Evolutionary conservation across 306 rosid genomes (phyloP).

Genomic region (Glycine soja): DNA sequence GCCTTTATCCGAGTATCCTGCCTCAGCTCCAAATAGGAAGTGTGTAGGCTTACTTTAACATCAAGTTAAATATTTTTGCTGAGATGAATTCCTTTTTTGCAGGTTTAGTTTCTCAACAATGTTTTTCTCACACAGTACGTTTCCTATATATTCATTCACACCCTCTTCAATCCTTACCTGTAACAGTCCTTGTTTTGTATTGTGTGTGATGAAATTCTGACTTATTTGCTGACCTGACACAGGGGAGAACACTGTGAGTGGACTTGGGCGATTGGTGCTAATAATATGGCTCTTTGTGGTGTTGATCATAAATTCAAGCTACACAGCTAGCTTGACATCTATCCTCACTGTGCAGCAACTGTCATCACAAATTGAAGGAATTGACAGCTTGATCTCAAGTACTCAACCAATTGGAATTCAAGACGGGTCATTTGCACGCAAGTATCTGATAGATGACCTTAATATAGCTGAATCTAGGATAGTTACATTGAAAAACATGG

Average conservation of each 20-base stretch:
- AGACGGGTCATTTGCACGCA: conserved; percentile 74
- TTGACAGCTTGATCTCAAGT: conserved; percentile 72
- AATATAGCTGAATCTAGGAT: conserved; percentile 72
- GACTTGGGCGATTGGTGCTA: conserved; percentile 82
- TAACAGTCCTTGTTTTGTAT: conserved; percentile 7
- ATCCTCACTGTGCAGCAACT: conserved; percentile 85
- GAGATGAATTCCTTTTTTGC: conserved; percentile 54
- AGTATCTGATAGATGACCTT: conserved; percentile 72
- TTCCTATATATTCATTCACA: conserved; percentile 26
- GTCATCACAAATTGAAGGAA: conserved; percentile 75
- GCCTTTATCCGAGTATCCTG: too few species aligned
- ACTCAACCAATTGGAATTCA: conserved; percentile 78
- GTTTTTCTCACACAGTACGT: conserved; percentile 91
- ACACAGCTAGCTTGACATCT: conserved; percentile 94
- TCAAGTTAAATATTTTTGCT: conserved; percentile 19
- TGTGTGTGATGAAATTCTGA: conserved; percentile 16
- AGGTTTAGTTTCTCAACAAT: conserved; percentile 94
- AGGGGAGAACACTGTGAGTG: conserved; percentile 85
- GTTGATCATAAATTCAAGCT: conserved; percentile 89
- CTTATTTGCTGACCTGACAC: conserved; percentile 39
- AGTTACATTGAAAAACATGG: conserved; percentile 58
- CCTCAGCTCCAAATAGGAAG: too few species aligned
- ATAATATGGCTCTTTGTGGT: conserved; percentile 90
- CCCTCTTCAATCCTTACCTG: conserved; percentile 9
- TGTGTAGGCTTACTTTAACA: background rate